Conservation (phyloP, 257 asterid species). For the Solanum habrochaites region DNA sequence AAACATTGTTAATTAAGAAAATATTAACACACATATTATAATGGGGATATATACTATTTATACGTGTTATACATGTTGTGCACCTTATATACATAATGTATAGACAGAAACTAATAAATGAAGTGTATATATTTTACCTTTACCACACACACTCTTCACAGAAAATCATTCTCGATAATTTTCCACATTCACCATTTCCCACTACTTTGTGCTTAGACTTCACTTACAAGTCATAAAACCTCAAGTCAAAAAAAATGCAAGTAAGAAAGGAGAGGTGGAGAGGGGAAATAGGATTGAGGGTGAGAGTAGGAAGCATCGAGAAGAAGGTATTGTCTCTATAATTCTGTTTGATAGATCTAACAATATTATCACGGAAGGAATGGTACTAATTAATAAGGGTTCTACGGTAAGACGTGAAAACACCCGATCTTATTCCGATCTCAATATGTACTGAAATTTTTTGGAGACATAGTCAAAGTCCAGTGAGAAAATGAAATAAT, state of each 20-base stretch:
- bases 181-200: background rate
- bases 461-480: too few species aligned
- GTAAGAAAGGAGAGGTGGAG: background rate
- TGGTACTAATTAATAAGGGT: background rate
- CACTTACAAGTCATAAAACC: background rate
- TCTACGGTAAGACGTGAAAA: too few species aligned
- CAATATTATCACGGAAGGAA: background rate
- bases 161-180: background rate
- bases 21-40: background rate
- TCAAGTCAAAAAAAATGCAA: background rate
- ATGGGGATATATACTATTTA: background rate
- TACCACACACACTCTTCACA: background rate
- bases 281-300: too few species aligned
- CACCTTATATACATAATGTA: background rate
- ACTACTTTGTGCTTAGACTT: background rate
- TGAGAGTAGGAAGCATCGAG: too few species aligned
- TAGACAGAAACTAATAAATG: background rate
- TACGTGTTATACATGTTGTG: background rate
- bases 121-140: background rate
- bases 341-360: background rate
- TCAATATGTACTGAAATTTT: too few species aligned
- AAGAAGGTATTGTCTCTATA: background rate
- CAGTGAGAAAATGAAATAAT: too few species aligned
- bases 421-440: accelerated
- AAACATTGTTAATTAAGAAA: too few species aligned